Percentiles rank a stretch among this genome's conserved stretches.
These are phyloP conservation scores for Penicillium corylophilum DNA, from an alignment of 2,329 filamentous ascomycete species.

Conservation along the genomic window DNA sequence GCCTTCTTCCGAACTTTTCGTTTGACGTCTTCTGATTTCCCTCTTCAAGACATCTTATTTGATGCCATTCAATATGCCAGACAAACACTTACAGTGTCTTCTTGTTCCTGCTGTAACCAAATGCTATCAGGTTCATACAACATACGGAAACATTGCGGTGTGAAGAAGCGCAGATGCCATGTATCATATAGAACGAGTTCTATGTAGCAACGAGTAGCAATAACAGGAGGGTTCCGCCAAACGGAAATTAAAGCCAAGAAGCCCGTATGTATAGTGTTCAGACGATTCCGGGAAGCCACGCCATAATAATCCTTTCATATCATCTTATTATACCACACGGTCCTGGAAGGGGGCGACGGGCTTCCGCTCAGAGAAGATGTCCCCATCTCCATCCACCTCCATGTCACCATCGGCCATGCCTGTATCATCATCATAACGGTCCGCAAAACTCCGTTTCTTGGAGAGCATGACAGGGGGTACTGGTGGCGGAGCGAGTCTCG, in stretches of 20 bases:
- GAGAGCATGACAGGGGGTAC: conserved; percentile 12
- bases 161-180: background rate
- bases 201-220: background rate
- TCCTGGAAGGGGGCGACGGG: conserved; percentile 38
- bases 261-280: background rate
- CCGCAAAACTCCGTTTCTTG: conserved; percentile 35
- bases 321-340: background rate
- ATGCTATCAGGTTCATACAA: background rate
- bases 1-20: too few species aligned
- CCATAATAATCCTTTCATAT: conserved; percentile 1
- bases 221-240: conserved; percentile 14
- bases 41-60: too few species aligned
- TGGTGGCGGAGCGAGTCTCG: conserved; percentile 17
- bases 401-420: conserved; percentile 21
- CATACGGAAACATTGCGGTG: background rate
- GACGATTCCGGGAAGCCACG: background rate
- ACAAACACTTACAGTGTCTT: too few species aligned
- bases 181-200: background rate
- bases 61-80: too few species aligned
- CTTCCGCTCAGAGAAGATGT: conserved; percentile 22
- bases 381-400: conserved; percentile 24
- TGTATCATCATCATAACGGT: conserved; percentile 28
- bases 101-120: background rate
- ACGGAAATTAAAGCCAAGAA: background rate
- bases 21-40: too few species aligned